These are phyloP conservation scores for Barbatosphaeria neglecta DNA, from an alignment of 495 filamentous ascomycete species.

Conservation along the genomic window DNA sequence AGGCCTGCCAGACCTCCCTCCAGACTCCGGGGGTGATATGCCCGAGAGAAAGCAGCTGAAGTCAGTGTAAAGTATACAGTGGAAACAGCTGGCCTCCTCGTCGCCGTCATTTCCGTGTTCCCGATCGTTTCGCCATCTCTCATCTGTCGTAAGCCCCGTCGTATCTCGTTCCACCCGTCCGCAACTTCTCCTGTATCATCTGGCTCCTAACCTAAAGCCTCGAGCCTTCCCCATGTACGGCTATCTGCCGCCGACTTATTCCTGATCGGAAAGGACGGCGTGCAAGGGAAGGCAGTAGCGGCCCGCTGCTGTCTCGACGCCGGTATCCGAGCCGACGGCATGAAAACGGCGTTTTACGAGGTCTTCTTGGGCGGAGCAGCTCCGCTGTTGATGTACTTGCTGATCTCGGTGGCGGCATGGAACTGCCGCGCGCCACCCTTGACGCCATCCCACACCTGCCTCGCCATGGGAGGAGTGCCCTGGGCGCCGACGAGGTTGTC, in stretches of 20 bases:
- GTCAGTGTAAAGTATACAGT: not conserved
- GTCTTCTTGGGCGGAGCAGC: constrained; percentile 42
- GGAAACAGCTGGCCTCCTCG: not conserved
- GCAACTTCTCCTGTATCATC: no score
- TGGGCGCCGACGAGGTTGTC: constrained; percentile 78
- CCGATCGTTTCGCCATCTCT: not conserved
- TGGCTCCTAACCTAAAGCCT: no score
- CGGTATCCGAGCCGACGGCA: not conserved
- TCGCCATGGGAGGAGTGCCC: constrained; percentile 71
- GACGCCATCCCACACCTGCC: constrained; percentile 69
- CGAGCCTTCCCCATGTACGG: no score
- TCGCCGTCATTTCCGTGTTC: not conserved
- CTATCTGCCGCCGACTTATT: no score
- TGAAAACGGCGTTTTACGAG: constrained; percentile 17
- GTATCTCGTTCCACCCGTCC: no score
- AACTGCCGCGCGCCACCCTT: constrained; percentile 64
- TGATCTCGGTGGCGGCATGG: constrained; percentile 67
- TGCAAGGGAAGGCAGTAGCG: no score
- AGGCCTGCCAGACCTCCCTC: not conserved
- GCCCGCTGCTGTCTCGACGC: no score
- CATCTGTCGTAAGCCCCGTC: no score
- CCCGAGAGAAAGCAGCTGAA: not conserved
- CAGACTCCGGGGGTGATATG: not conserved
- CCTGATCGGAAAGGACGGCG: no score
- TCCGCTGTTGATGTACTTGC: constrained; percentile 48